A percentile compares a stretch with the other conserved stretches of the same genome.
Evolutionary conservation across 495 filamentous ascomycete genomes (phyloP).

Genomic region (Alectoria sarmentosa): DNA sequence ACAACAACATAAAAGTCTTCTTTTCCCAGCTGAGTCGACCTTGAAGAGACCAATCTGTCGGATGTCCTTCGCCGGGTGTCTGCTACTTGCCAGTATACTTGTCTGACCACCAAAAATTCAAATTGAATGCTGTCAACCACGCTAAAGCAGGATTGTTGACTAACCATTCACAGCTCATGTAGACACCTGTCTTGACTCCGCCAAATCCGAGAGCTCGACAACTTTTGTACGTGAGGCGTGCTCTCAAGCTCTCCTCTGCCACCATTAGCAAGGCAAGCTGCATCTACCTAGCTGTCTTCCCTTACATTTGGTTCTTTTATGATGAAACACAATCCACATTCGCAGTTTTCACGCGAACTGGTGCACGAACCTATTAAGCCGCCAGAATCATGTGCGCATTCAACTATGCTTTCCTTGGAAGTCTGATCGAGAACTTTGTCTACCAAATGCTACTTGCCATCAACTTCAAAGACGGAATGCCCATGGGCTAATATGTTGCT

Average conservation of each 20-base stretch:
- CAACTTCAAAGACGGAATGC: neutral
- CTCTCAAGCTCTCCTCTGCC: neutral
- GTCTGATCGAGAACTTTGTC: constrained; percentile 31
- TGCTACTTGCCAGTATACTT: constrained; percentile 99
- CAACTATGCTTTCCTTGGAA: constrained; percentile 39
- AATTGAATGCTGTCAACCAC: neutral
- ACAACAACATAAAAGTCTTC: constrained; percentile 75
- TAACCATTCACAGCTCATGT: neutral
- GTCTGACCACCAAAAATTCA: constrained; percentile 56
- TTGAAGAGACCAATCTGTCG: constrained; percentile 73
- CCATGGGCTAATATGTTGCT: constrained; percentile 1
- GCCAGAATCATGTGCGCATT: constrained; percentile 36
- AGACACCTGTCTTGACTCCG: neutral
- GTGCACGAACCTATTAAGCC: constrained; percentile 40
- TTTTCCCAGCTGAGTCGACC: constrained; percentile 92
- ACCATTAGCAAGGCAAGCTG: constrained; percentile 4
- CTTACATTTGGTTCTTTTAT: constrained; percentile 26
- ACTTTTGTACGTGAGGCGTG: neutral
- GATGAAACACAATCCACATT: constrained; percentile 44
- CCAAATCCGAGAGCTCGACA: neutral
- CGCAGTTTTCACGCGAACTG: constrained; percentile 44
- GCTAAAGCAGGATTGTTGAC: neutral
- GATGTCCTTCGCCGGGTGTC: constrained; percentile 63
- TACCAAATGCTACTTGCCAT: neutral
- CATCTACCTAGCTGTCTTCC: neutral